Conservation (phyloP, 306 rosid species). For the Ochetophila trinervis region DNA sequence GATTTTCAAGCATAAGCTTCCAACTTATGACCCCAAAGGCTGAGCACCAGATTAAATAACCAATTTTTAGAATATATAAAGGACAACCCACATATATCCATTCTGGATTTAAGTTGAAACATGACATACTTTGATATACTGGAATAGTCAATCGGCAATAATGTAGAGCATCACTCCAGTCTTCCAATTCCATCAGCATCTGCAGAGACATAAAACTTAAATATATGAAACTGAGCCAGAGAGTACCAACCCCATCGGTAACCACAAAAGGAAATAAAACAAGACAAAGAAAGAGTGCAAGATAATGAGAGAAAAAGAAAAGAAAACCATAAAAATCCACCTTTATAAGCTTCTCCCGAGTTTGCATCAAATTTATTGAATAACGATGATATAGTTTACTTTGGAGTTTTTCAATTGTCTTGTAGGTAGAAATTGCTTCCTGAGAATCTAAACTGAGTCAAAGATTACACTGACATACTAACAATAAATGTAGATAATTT, state of each 20-base stretch:
- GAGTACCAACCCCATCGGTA: neutral
- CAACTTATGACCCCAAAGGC: constrained; percentile 13
- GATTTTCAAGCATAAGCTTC: neutral
- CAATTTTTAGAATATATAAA: neutral
- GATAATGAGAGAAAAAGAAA: neutral
- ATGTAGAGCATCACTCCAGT: constrained; percentile 75
- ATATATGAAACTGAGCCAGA: neutral
- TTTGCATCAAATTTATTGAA: constrained; percentile 70
- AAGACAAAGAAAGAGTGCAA: constrained; percentile 1
- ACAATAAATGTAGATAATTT: constrained; percentile 8
- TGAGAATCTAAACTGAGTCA: constrained; percentile 55
- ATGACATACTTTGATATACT: constrained; percentile 66
- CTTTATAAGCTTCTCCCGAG: constrained; percentile 76
- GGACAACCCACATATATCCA: constrained; percentile 12
- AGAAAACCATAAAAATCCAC: constrained; percentile 32
- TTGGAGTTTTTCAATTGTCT: constrained; percentile 63
- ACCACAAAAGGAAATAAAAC: neutral
- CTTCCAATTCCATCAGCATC: constrained; percentile 78
- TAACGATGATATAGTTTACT: constrained; percentile 58
- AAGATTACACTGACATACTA: constrained; percentile 39
- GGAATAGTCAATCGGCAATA: constrained; percentile 89
- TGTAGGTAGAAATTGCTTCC: constrained; percentile 45
- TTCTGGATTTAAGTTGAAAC: constrained; percentile 14
- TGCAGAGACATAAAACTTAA: constrained; percentile 29
- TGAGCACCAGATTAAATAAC: constrained; percentile 14